Base-by-base conservation (phyloP, 208 protist genomes). In the Leishmania martiniquensis region DNA sequence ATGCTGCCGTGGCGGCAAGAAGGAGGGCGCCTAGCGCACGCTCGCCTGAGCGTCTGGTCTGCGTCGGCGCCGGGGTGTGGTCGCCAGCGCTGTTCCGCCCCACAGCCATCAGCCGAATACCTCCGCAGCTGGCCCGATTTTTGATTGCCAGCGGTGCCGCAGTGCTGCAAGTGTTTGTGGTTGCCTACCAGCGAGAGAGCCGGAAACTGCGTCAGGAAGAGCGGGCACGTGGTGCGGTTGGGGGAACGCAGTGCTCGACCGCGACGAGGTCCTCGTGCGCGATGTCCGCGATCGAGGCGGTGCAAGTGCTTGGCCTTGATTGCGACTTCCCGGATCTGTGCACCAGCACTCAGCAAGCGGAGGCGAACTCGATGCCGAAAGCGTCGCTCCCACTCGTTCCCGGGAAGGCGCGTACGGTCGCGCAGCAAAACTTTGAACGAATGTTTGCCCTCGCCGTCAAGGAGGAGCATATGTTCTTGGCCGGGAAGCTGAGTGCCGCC, bases 401-500 rank as follows among this genome's bases (percentile, higher is more conserved):
- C 15, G 75, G 87, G 15, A 59, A 78, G 60, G 85, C 88, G 13
- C 66, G 79, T 4, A 79, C 85, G 62, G 69, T 83, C 72, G 93
- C 91, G 13, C 82, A 67, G 60, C 57, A 79, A 73, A 93, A 92
- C 77, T 96, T 96, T 68, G 82, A 91, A 15, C 77, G 78, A 32
- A 85, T 96, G 75, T 90, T 93, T 54, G 82, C 60, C 39, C 78
- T 94, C n/a, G 89, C 89, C 4, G 77, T 84, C 34, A 77, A 89
- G 63, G 75, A 84, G 25, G 73, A 91, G 4, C 94, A 96, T 70
- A 32, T 85, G n/a, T 96, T 91, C 68, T 77, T 96, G 29, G 86
- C 89, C 13, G 93, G 93, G 10, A 96, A 96, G 81, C 81, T 96
- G 54, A 96, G 93, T 63, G 83, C 82, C 10, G 93, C 93, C 9